Evolutionary conservation across 2,329 filamentous ascomycete species (phyloP), one percentile per base, ranked within the genome.

Genomic region (Paraphaeosphaeria sporulosa): DNA sequence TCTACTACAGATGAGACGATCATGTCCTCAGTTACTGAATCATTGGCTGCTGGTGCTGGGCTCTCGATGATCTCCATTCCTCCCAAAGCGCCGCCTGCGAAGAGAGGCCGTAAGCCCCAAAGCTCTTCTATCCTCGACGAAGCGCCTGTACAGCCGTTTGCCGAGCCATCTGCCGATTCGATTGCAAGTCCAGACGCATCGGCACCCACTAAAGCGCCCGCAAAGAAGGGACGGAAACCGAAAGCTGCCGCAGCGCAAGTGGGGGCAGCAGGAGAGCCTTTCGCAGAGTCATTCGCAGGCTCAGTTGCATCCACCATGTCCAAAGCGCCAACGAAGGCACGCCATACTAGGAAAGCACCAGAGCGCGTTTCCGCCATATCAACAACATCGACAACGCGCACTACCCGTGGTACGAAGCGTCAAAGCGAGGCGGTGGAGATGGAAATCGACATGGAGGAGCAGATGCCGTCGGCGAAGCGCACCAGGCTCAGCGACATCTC

Each of bases 381-480:
- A 2, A 42, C 43, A 38, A 50, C 54, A 36, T 61, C 61, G 6
- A 62, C 58, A 21, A 58, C 61, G 15, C 60, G 59, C 25, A 38
- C 19, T 27, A 57, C 65, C 9, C 65, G 66, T 13, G 59, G 64
- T 44, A 66, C 62, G 42, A 71, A 70, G 55, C 67, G 63, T 42
- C 61, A 60, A 43, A 71, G 66, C 36, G 63, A 65, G 4, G 57
- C 61, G 17, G 52, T 67, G 12, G 67, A 68, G 3, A 51, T 61
- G 7, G 58, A 57, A 19, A 38, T 32, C 25, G 50, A 36, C 13
- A 6, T 40, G 15, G 49, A 57, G 10, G 40, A 50, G 46, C 49
- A 32, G 36, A 47, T 42, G 19, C 30, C 52, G 9, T 52, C 55
- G 43, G 51, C 54, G 38, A 63, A 63, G 48, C 54, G 57, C 3